Evolutionary conservation across 2,329 filamentous ascomycete genomes (phyloP).

Genomic region (Pestalotiopsis fici): DNA sequence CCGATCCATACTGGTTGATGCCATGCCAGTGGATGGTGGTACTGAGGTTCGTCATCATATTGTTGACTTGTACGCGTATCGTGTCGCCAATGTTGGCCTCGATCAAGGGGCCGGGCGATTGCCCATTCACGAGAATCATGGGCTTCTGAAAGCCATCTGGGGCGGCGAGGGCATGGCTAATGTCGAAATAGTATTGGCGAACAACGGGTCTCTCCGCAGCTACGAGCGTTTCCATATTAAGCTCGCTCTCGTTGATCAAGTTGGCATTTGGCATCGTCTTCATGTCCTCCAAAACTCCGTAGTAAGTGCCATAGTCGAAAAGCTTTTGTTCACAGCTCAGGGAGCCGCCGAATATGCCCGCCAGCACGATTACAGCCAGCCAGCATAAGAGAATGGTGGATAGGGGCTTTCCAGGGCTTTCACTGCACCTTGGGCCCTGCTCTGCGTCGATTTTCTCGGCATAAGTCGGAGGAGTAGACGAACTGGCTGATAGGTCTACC

Average conservation of each 20-base stretch:
- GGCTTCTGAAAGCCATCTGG: constrained; percentile 37
- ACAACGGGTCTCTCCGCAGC: constrained; percentile 12
- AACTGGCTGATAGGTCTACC: constrained; percentile 14
- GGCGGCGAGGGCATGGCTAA: constrained; percentile 29
- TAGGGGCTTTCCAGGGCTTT: too few relatives aligned
- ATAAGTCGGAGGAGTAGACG: neutral
- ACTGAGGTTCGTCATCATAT: constrained; percentile 33
- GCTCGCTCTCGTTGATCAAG: constrained; percentile 27
- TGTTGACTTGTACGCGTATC: constrained; percentile 40
- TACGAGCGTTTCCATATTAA: constrained; percentile 28
- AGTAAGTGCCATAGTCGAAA: constrained; percentile 18
- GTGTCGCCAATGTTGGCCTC: constrained; percentile 45
- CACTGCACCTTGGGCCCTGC: neutral
- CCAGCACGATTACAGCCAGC: neutral
- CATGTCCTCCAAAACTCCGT: constrained; percentile 22
- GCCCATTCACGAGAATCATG: constrained; percentile 40
- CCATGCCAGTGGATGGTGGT: constrained; percentile 71
- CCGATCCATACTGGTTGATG: constrained; percentile 63
- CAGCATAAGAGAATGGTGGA: neutral
- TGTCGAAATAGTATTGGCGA: constrained; percentile 33
- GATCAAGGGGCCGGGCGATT: constrained; percentile 44
- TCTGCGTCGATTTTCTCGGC: neutral
- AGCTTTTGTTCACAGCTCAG: neutral
- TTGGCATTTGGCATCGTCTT: constrained; percentile 20
- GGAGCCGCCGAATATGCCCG: neutral